A percentile compares a stretch with the other conserved stretches of the same genome.
Conservation (phyloP, 78 protist species). For the Chrysochromulina tobinii region DNA sequence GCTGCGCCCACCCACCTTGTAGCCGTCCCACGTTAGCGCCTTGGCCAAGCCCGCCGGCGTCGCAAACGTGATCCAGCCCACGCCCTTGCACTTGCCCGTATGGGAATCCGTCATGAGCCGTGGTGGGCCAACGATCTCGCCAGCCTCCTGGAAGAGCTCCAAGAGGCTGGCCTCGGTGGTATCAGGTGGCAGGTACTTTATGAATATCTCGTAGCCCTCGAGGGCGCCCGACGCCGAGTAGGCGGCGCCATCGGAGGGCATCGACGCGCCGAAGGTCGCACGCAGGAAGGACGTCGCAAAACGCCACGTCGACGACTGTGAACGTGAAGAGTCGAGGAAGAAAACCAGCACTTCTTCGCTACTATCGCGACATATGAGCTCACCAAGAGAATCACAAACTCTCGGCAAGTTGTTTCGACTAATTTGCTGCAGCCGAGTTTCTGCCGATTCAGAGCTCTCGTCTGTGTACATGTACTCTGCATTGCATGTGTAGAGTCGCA, state of each 20-base stretch:
- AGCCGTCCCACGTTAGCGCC: not conserved
- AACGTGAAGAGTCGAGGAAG: too few relatives aligned
- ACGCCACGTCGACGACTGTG: too few relatives aligned
- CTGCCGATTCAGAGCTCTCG: too few relatives aligned
- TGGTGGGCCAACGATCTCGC: not conserved
- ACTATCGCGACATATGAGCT: too few relatives aligned
- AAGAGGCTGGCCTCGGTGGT: not conserved
- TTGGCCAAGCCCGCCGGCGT: not conserved
- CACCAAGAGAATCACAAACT: too few relatives aligned
- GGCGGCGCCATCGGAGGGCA: not conserved
- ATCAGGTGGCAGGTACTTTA: not conserved
- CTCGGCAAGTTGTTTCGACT: too few relatives aligned
- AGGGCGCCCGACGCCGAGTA: not conserved
- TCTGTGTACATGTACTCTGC: too few relatives aligned
- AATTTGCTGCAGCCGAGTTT: too few relatives aligned
- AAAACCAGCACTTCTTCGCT: too few relatives aligned
- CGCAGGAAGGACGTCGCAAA: too few relatives aligned
- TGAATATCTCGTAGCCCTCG: conserved; percentile 12
- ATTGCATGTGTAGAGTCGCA: too few relatives aligned
- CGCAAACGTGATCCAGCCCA: conserved; percentile 18
- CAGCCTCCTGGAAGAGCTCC: not conserved
- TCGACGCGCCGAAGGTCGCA: too few relatives aligned
- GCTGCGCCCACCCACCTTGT: not conserved
- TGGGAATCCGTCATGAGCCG: not conserved
- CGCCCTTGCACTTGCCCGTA: not conserved